Evolutionary conservation across 192 early-diverging fungal genomes (phyloP).

Genomic region (Entomortierella lignicola): DNA sequence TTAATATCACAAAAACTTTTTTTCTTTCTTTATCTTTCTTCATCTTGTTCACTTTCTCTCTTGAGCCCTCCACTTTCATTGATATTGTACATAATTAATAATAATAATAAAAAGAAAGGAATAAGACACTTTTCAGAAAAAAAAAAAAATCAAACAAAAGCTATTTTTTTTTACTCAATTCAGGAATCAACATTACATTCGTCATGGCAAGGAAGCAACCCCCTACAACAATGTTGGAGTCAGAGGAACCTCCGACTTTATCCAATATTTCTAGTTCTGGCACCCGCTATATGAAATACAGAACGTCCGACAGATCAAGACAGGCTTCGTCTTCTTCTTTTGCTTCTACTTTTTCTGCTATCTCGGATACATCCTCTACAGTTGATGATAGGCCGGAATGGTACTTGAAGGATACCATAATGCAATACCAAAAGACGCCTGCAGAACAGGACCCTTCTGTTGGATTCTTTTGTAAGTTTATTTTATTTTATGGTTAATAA

Average conservation of each 20-base stretch:
- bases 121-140: background rate
- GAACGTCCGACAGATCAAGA: background rate
- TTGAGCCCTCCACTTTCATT: background rate
- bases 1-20: too few relatives aligned
- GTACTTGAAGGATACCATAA: conserved; percentile 44
- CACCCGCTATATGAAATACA: background rate
- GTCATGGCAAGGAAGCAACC: background rate
- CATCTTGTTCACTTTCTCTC: background rate
- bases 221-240: background rate
- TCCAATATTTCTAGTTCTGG: background rate
- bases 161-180: background rate
- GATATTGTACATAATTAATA: background rate
- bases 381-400: conserved; percentile 41
- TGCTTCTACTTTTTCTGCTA: conserved; percentile 24
- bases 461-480: conserved; percentile 49
- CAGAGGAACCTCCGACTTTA: background rate
- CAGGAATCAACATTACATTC: too few relatives aligned
- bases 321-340: conserved; percentile 20
- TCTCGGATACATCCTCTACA: conserved; percentile 41
- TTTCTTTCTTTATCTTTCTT: background rate
- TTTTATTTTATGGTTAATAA: too few relatives aligned
- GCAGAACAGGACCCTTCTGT: conserved; percentile 48
- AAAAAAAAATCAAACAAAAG: background rate
- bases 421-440: conserved; percentile 44
- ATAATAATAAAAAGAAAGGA: background rate